A percentile compares a stretch with the other conserved stretches of the same genome.
These are phyloP conservation scores for Hypoxylon sp. DNA, from an alignment of 2,329 filamentous ascomycete genomes.

Conservation along the genomic window DNA sequence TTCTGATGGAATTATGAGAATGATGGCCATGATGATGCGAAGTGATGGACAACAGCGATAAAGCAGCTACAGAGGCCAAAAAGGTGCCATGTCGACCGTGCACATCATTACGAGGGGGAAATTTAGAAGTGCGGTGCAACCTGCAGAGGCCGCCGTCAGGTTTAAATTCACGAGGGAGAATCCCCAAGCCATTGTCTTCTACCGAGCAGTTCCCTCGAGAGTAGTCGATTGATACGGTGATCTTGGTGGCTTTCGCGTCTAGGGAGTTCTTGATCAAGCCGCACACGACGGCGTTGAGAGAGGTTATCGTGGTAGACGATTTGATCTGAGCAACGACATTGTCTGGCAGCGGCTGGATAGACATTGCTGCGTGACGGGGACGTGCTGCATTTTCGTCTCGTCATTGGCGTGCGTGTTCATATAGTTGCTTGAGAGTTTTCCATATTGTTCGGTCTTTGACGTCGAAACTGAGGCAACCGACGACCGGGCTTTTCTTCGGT, in stretches of 20 bases:
- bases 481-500: not conserved
- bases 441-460: not conserved
- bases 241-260: conserved; percentile 75
- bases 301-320: conserved; percentile 82
- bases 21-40: conserved; percentile 71
- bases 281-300: conserved; percentile 73
- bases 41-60: conserved; percentile 79
- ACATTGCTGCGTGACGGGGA: conserved; percentile 52
- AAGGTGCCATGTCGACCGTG: conserved; percentile 80
- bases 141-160: conserved; percentile 74
- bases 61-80: conserved; percentile 75
- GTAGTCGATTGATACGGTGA: conserved; percentile 79
- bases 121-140: conserved; percentile 81
- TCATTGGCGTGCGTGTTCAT: not conserved
- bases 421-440: not conserved
- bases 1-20: conserved; percentile 69
- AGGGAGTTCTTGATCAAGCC: conserved; percentile 84
- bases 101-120: conserved; percentile 51
- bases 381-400: conserved; percentile 24
- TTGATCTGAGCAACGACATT: conserved; percentile 80
- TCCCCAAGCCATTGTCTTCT: conserved; percentile 86
- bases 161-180: conserved; percentile 75
- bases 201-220: conserved; percentile 77
- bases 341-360: conserved; percentile 73
- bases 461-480: not conserved